Evolutionary conservation across 106 monocot genomes (phyloP).

Genomic region (Dactylorhiza incarnata): DNA sequence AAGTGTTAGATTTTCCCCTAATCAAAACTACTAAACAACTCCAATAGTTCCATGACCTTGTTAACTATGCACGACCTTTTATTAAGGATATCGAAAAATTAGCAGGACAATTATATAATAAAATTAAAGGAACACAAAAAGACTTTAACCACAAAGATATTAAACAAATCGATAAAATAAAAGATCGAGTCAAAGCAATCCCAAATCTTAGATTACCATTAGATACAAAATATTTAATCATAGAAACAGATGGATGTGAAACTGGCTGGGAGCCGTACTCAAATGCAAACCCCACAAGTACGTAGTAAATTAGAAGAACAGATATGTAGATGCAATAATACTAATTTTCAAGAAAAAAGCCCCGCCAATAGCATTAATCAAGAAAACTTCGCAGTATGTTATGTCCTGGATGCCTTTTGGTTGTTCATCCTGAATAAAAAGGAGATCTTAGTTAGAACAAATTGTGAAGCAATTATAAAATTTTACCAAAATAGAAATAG

Average conservation of each 20-base stretch:
- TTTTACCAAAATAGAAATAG: too few relatives aligned
- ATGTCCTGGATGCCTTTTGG: too few relatives aligned
- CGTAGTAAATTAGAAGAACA: too few relatives aligned
- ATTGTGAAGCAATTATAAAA: too few relatives aligned
- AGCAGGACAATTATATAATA: background rate
- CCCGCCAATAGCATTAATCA: too few relatives aligned
- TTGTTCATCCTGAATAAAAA: too few relatives aligned
- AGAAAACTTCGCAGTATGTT: too few relatives aligned
- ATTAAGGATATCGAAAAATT: background rate
- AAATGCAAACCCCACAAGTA: too few relatives aligned
- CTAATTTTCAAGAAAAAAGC: too few relatives aligned
- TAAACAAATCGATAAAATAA: background rate
- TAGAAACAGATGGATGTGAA: conserved; percentile 4
- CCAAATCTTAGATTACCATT: background rate
- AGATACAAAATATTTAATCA: conserved; percentile 1
- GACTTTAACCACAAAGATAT: background rate
- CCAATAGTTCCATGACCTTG: background rate
- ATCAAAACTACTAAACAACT: background rate
- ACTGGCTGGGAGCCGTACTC: background rate
- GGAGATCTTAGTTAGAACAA: too few relatives aligned
- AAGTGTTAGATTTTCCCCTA: background rate
- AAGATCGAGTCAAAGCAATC: background rate
- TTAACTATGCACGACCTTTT: background rate
- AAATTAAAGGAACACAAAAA: background rate
- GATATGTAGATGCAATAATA: too few relatives aligned